A percentile compares a stretch with the other conserved stretches of the same genome.
phyloP scores from a whole-genome alignment of 2,329 filamentous ascomycete genomes.

The Simplicillium sp. region DNA sequence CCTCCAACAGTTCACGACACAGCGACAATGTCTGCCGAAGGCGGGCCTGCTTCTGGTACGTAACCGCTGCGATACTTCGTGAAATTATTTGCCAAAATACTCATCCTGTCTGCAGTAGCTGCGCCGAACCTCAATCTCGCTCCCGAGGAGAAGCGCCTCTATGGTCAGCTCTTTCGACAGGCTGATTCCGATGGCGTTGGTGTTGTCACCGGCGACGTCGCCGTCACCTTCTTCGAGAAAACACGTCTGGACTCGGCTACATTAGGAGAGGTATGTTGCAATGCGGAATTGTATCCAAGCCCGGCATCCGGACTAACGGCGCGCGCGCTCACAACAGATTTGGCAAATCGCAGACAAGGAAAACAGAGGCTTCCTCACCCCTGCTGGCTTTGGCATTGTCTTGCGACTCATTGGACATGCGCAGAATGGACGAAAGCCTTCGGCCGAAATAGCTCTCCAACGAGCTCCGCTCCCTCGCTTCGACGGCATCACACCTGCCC shows the following conservation, averaged over 20 bases:
- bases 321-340: conserved; percentile 49
- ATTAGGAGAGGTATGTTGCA: conserved; percentile 66
- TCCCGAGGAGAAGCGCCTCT: conserved; percentile 86
- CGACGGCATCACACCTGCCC: conserved; percentile 55
- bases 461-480: conserved; percentile 88
- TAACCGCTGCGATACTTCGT: background rate
- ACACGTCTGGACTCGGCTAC: conserved; percentile 79
- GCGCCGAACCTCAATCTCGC: conserved; percentile 73
- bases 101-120: conserved; percentile 22
- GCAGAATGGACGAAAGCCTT: conserved; percentile 77
- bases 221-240: conserved; percentile 97
- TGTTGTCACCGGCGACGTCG: conserved; percentile 90
- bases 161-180: conserved; percentile 84
- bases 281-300: conserved; percentile 2
- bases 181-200: conserved; percentile 88
- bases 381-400: conserved; percentile 86
- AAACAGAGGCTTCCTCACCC: conserved; percentile 88
- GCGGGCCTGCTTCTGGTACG: conserved; percentile 3
- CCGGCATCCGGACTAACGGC: background rate
- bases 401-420: conserved; percentile 92
- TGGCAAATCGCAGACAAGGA: conserved; percentile 98
- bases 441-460: conserved; percentile 71
- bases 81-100: background rate
- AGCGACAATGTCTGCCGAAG: too few relatives aligned
- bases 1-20: too few relatives aligned